These are phyloP conservation scores for Penicillium sp. DNA, from an alignment of 2,329 filamentous ascomycete genomes.

Conservation along the genomic window DNA sequence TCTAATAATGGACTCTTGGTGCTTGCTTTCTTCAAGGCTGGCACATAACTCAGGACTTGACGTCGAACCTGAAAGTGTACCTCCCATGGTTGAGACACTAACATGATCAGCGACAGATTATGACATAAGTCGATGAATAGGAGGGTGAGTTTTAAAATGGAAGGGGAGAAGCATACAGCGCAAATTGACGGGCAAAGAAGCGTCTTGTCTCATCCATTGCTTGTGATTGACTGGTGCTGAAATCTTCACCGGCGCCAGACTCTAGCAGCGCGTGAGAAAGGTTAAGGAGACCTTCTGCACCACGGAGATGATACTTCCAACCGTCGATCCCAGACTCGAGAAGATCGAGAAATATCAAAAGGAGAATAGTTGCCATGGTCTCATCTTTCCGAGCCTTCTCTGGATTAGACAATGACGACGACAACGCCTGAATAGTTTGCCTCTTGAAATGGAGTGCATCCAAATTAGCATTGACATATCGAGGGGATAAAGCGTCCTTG, in stretches of 20 bases:
- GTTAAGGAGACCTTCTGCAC: conserved; percentile 1
- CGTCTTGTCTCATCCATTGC: neutral
- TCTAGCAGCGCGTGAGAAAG: neutral
- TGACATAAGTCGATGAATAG: neutral
- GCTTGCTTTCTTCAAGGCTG: neutral
- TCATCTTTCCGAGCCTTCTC: neutral
- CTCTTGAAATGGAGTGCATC: conserved; percentile 26
- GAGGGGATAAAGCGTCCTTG: neutral
- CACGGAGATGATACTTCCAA: conserved; percentile 7
- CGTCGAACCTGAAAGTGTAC: neutral
- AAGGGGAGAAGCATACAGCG: neutral
- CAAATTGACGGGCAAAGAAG: neutral
- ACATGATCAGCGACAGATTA: neutral
- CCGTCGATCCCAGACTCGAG: conserved; percentile 10
- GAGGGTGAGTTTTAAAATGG: neutral
- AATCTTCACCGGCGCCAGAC: neutral
- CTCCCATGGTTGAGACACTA: neutral
- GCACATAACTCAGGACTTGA: neutral
- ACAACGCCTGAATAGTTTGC: conserved; percentile 18
- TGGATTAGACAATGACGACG: conserved; percentile 2
- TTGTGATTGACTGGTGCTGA: neutral
- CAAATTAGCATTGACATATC: conserved; percentile 6
- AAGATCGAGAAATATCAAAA: conserved; percentile 7
- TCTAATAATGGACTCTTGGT: conserved; percentile 1
- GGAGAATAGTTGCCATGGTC: neutral